These are phyloP conservation scores for Quercus tomentella DNA, from an alignment of 331 rosid species.

Conservation along the genomic window DNA sequence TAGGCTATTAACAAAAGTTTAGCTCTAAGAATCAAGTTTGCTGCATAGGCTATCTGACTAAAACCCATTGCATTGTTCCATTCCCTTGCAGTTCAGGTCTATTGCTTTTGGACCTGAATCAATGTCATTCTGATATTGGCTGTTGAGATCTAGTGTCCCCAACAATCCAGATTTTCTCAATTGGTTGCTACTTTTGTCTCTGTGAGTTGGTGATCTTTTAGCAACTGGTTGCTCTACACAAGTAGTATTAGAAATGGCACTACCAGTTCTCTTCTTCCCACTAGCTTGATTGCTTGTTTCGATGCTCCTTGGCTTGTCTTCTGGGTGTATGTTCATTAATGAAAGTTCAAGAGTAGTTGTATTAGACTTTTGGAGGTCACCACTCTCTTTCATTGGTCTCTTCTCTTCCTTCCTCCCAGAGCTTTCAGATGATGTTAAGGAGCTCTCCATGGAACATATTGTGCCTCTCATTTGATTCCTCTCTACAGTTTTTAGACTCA, in stretches of 20 bases:
- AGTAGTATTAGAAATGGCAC: slow-evolving; percentile 36
- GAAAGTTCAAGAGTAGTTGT: slow-evolving; percentile 31
- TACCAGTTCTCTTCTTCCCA: slow-evolving; percentile 62
- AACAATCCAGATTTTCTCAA: slow-evolving; percentile 32
- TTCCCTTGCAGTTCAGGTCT: slow-evolving; percentile 55
- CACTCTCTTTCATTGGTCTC: slow-evolving; percentile 22
- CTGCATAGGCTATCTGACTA: slow-evolving; percentile 15
- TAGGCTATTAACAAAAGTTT: slow-evolving; percentile 32
- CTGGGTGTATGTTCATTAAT: slow-evolving; percentile 24
- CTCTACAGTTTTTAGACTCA: slow-evolving; percentile 24
- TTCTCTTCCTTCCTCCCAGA: slow-evolving; percentile 56
- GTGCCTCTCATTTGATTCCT: slow-evolving; percentile 50
- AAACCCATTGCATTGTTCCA: slow-evolving; percentile 20
- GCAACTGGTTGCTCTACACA: slow-evolving; percentile 43
- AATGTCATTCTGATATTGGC: slow-evolving; percentile 50
- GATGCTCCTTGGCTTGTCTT: slow-evolving; percentile 23
- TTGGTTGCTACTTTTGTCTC: slow-evolving; percentile 22
- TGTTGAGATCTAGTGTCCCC: slow-evolving; percentile 64
- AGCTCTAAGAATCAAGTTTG: slow-evolving; percentile 23
- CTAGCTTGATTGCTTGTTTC: slow-evolving; percentile 15
- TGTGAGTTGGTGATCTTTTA: slow-evolving; percentile 30
- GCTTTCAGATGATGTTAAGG: slow-evolving; percentile 82
- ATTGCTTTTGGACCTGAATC: slow-evolving; percentile 47
- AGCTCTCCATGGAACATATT: slow-evolving; percentile 75
- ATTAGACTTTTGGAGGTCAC: slow-evolving; percentile 21